Base-by-base conservation (phyloP, 1,139 yeast genomes). In the Debaryomyces coudertii region DNA sequence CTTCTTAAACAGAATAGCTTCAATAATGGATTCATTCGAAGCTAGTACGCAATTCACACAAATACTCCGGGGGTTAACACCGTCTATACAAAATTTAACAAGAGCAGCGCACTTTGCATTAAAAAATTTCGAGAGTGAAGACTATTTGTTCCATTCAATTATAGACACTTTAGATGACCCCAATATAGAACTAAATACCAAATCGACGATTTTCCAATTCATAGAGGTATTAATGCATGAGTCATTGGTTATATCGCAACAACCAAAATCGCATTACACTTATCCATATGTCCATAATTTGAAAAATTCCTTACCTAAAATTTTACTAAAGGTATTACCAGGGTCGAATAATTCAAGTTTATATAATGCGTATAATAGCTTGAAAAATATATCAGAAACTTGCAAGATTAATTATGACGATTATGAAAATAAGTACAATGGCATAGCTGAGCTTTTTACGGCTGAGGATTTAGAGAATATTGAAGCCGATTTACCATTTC, bases 21-120 rank as follows among this genome's bases (percentile, higher is more conserved):
- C n/a, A 16, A 24, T 16, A 15, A 86, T 87, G 93, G 95, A 87
- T 59, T 82, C 93, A 1, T 86, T 87, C 62, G 95, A 86, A 60
- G 87, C 90, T 2, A 79, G 90, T 47, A 69, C 87, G 40, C 85
- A 83, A 61, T 84, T 90, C 55, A 70, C 79, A 12, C 87, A 82
- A 57, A 75, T 81, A 39, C 72, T 90, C 34, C 73, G 81, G 50
- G 62, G 71, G 5, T 69, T 90, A 42, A 83, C 81, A 41, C 90
- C 96, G 0, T 79, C 90, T 2, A 70, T 77, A 11, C 79, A 77
- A 47, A 75, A 77, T 23, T 73, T 86, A 18, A 70, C 72, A 15
- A 77, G 76, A 43, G 82, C 85, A 1, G 78, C 85, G 1, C 78
- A 76, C 52, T 86, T 84, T 61, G 77, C 90, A 11, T 61, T 83